Evolutionary conservation across 2,329 filamentous ascomycete genomes (phyloP).

Genomic region (Rutstroemia sp.): DNA sequence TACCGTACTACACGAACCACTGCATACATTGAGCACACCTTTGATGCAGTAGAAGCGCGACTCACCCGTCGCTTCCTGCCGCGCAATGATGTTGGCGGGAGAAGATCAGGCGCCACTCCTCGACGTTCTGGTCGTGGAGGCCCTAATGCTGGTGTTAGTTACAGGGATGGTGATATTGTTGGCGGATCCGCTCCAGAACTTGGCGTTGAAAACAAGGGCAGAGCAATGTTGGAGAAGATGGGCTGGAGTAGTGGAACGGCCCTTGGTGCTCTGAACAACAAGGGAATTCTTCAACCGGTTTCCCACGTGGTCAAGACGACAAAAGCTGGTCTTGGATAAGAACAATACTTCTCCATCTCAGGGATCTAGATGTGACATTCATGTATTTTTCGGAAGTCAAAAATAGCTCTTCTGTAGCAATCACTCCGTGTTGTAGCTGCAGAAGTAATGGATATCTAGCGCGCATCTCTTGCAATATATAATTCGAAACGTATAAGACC

Average conservation of each 20-base stretch:
- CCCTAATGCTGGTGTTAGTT: conserved; percentile 41
- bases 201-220: conserved; percentile 72
- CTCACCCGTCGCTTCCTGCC: conserved; percentile 48
- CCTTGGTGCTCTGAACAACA: conserved; percentile 73
- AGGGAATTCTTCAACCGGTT: conserved; percentile 82
- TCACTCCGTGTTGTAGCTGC: too few relatives aligned
- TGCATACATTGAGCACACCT: conserved; percentile 49
- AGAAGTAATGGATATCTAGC: too few relatives aligned
- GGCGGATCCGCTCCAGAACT: conserved; percentile 80
- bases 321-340: conserved; percentile 68
- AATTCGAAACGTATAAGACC: background rate
- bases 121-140: conserved; percentile 25
- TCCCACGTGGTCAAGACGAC: conserved; percentile 79
- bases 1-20: conserved; percentile 65
- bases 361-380: background rate
- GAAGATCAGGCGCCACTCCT: conserved; percentile 23
- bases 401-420: too few relatives aligned
- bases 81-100: conserved; percentile 39
- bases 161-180: conserved; percentile 81
- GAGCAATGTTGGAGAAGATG: conserved; percentile 92
- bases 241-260: conserved; percentile 86
- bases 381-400: background rate
- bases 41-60: conserved; percentile 40
- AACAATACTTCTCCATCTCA: background rate
- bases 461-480: background rate